Conservation (phyloP, 202 grass and related monocot genomes). For the Dendrocalamus latiflorus region DNA sequence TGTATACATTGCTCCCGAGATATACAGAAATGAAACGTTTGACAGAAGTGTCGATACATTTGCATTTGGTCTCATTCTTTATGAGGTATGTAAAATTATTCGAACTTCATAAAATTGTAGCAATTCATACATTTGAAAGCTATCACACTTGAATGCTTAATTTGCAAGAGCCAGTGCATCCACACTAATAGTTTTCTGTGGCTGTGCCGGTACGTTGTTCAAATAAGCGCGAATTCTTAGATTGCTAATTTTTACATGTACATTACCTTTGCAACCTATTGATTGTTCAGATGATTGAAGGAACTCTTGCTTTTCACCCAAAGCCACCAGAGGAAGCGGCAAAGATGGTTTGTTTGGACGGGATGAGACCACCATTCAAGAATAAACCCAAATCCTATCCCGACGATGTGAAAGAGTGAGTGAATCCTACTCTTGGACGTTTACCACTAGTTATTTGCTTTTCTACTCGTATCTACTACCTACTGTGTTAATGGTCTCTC, state of each 20-base stretch:
- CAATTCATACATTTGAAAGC: not conserved
- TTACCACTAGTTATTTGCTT: not conserved
- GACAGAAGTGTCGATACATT: slow-evolving; percentile 83
- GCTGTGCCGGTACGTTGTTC: not conserved
- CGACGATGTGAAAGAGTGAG: slow-evolving; percentile 74
- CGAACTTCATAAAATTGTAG: not conserved
- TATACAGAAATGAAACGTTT: slow-evolving; percentile 80
- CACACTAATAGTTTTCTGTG: not conserved
- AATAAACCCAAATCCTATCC: slow-evolving; percentile 74
- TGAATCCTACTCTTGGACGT: not conserved
- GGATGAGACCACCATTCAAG: slow-evolving; percentile 74
- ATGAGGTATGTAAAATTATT: slow-evolving; percentile 54
- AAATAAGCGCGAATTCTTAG: not conserved
- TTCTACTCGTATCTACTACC: not conserved
- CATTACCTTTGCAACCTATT: not conserved
- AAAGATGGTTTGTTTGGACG: slow-evolving; percentile 77
- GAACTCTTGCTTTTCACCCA: slow-evolving; percentile 54
- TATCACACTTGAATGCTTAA: not conserved
- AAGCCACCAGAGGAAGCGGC: slow-evolving; percentile 48
- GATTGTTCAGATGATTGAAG: slow-evolving; percentile 86
- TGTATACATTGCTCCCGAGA: slow-evolving; percentile 72
- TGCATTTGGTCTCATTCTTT: slow-evolving; percentile 91
- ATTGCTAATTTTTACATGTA: not conserved
- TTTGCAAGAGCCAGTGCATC: not conserved
- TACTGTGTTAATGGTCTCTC: not conserved